Evolutionary conservation across 345 rosid species (phyloP), one percentile per base, ranked within the genome.

Genomic region (Mercurialis annua): DNA sequence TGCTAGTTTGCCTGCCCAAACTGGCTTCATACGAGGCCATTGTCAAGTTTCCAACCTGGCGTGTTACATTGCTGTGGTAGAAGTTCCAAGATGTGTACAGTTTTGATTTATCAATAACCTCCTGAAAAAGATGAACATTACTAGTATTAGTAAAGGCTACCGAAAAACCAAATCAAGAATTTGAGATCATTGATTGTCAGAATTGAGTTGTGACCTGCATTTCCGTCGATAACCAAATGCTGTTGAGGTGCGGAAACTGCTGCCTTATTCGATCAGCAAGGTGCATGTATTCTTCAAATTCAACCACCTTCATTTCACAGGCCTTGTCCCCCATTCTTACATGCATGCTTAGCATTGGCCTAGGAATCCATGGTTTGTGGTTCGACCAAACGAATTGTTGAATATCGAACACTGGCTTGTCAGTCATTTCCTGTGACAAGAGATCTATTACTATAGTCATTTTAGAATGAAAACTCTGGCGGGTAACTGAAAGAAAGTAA

Each of bases 261-360:
- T 49, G 74, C 75, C 82, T 78, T 47, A 87, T 81, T 8, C 88
- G 81, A 61, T 75, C 73, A 24, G 97, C 96, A 4, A 89, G 91
- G 20, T 29, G 81, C 87, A 87, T 83, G 56, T 94, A 94, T 48
- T 69, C 87, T 56, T 89, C 84, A 10, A 89, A 86, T 53, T 83
- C 83, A 0, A 86, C 87, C 12, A 94, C 85, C 76, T 83, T 87
- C 99, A 94, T 94, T 75, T 94, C 96, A 15, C 92, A 85, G 0
- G 99, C 93, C 77, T 94, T 94, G 83, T 94, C 99, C 64, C 99
- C 96, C 97, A 94, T 94, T 62, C 99, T 81, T n/a, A 94, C 97
- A 16, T 94, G 99, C 77, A 94, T 74, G 75, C 99, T 94, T 64
- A 91, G 83, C 81, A 94, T 71, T 31, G 97, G 99, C 79, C 93